Evolutionary conservation across 257 asterid genomes (phyloP).

Genomic region (Solanum bulbocastanum): DNA sequence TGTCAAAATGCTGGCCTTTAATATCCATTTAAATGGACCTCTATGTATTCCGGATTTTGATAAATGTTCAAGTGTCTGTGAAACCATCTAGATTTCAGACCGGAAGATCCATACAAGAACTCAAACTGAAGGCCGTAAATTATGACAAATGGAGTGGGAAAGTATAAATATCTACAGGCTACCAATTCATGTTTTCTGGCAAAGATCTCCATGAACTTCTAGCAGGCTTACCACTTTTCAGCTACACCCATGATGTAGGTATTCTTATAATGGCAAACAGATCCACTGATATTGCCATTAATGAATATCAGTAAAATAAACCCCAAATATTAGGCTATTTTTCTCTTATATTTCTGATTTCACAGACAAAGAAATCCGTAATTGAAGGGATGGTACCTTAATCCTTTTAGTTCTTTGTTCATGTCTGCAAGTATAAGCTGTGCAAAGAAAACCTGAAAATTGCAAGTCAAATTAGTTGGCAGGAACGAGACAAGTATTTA

Average conservation of each 20-base stretch:
- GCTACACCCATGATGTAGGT: neutral
- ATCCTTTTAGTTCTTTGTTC: constrained; percentile 94
- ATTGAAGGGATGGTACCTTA: constrained; percentile 47
- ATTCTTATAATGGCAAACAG: neutral
- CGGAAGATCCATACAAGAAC: neutral
- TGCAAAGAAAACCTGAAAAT: constrained; percentile 81
- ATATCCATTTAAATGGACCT: neutral
- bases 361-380: neutral
- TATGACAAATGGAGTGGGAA: neutral
- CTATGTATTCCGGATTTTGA: neutral
- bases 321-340: neutral
- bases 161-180: neutral
- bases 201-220: neutral
- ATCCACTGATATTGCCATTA: neutral
- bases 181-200: neutral
- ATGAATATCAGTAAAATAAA: neutral
- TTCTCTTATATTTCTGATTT: neutral
- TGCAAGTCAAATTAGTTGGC: constrained; percentile 11
- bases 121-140: neutral
- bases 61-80: neutral
- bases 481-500: neutral
- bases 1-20: neutral
- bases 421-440: constrained; percentile 97
- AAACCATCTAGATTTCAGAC: neutral
- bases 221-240: neutral